A percentile compares a stretch with the other conserved stretches of the same genome.
Evolutionary conservation across 805 yeast genomes (phyloP).

Genomic region (Metschnikowia dekortorum): DNA sequence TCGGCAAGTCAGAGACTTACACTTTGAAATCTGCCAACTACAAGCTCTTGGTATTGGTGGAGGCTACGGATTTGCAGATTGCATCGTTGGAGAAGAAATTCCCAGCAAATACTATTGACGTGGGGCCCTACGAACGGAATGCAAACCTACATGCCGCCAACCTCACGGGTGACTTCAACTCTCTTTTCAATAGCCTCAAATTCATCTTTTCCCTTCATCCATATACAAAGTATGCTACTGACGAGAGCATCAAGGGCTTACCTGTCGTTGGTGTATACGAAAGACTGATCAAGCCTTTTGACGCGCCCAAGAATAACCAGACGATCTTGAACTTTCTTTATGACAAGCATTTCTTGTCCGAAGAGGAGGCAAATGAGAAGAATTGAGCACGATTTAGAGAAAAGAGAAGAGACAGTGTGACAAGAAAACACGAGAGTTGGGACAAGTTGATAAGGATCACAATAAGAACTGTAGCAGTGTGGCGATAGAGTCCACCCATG

Average conservation of each 20-base stretch:
- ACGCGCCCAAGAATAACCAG: constrained; percentile 3
- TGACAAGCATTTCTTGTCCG: not conserved
- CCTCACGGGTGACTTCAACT: constrained; percentile 11
- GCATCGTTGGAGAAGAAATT: constrained; percentile 1
- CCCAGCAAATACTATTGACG: constrained; percentile 6
- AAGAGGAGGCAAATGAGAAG: not conserved
- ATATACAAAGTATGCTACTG: constrained; percentile 6
- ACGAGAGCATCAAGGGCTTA: constrained; percentile 9
- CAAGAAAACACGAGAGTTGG: too few species aligned
- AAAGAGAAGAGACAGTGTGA: too few species aligned
- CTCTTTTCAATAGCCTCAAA: constrained; percentile 11
- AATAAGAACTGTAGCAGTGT: too few species aligned
- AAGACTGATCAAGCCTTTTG: constrained; percentile 1
- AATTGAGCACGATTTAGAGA: too few species aligned
- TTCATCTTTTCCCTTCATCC: constrained; percentile 1
- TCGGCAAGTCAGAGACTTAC: constrained; percentile 18
- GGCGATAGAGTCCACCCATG: too few species aligned
- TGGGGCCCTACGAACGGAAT: constrained; percentile 9
- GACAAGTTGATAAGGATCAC: too few species aligned
- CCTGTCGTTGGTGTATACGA: constrained; percentile 12
- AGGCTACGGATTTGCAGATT: constrained; percentile 7
- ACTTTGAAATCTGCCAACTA: constrained; percentile 35
- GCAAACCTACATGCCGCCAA: constrained; percentile 7
- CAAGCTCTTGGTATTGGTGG: constrained; percentile 11
- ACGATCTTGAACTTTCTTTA: constrained; percentile 7